Conservation (phyloP, 768 basidiomycete genomes). For the Lentinula sp. region DNA sequence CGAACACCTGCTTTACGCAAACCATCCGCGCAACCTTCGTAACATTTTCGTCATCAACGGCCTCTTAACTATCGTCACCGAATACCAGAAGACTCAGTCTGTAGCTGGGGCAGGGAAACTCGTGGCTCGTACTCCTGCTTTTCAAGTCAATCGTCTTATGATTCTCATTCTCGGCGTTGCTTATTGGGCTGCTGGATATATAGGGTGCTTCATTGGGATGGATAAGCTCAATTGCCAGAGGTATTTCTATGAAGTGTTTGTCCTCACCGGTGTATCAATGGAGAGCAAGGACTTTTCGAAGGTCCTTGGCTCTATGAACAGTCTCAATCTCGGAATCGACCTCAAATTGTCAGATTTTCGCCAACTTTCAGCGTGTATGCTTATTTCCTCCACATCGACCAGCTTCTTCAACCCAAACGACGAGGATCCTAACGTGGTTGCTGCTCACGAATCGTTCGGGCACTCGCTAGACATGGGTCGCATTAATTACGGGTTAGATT, state of each 20-base stretch:
- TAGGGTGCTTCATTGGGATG: background rate
- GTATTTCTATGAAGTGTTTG: conserved; percentile 2
- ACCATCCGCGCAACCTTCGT: background rate
- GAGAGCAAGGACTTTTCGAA: background rate
- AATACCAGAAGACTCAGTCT: conserved; percentile 12
- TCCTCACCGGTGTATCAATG: background rate
- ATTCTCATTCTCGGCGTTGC: background rate
- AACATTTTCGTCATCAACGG: conserved; percentile 13
- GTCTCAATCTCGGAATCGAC: background rate
- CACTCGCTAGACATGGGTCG: background rate
- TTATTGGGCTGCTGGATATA: background rate
- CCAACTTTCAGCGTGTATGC: background rate
- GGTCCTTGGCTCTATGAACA: background rate
- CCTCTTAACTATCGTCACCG: background rate
- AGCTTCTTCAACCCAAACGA: background rate
- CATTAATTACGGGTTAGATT: background rate
- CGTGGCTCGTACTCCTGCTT: background rate
- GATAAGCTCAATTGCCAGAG: background rate
- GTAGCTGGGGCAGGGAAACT: conserved; percentile 8
- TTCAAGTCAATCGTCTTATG: background rate
- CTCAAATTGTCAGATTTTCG: background rate
- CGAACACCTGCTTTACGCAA: conserved; percentile 9
- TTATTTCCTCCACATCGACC: background rate
- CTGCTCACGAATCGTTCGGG: background rate
- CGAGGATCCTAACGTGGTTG: background rate